Evolutionary conservation across 1,284 basidiomycete genomes (phyloP), one percentile per base, ranked within the genome.

Genomic region (Pseudozyma tsukubaensis): DNA sequence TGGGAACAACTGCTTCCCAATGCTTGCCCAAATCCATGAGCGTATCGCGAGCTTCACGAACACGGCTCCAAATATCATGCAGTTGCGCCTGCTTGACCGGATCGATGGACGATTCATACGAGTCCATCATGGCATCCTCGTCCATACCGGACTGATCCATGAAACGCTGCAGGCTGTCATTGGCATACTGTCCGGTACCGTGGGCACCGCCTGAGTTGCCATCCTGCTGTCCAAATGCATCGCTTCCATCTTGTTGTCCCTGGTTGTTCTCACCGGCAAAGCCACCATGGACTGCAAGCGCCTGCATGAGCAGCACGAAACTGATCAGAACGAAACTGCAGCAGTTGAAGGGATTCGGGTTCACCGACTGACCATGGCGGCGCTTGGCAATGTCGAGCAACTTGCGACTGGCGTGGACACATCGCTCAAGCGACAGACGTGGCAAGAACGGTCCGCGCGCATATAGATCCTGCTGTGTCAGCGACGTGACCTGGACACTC

Each of bases 281-380:
- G 11, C 71, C 67, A 14, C 72, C 71, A 35, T 71, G 72, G 12
- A 81, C 69, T 1, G 78, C 76, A 18, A 81, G 61, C 11, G 79
- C 79, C 48, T 80, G 78, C 79, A 81, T 81, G 34, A 81, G 76
- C 35, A 79, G 63, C 45, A 78, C 77, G 48, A 80, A 81, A 37
- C 69, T 74, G 58, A 81, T 81, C 51, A 81, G 66, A n/a, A 81
- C 78, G 52, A 76, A 80, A 43, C 68, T 73, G 72, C 79, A 81
- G 42, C 73, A 76, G 54, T 80, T 80, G 72, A 81, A 81, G 3
- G 79, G 79, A 48, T 81, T 81, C 39, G 79, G 79, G 52, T 67
- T 73, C 45, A 73, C 62, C 47, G 59, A 63, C 49, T 62, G 60
- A 43, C 70, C 70, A 50, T 77, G 67, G 4, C 63, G 56, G 14